Conservation (phyloP, 768 basidiomycete genomes). For the Serendipita sp. region DNA sequence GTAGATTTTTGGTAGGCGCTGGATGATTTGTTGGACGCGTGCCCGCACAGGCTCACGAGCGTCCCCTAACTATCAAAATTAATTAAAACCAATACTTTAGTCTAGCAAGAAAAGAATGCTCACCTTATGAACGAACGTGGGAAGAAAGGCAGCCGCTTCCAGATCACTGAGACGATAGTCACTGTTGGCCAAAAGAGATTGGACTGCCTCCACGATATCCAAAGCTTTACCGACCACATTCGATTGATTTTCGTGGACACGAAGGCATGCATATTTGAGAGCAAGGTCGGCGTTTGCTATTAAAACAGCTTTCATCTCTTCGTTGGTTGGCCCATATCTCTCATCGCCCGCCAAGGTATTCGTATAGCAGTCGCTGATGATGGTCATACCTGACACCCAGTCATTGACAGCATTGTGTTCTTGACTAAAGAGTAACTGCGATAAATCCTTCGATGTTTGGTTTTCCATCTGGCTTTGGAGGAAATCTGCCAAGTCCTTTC, state of each 20-base stretch:
- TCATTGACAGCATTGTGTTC: constrained; percentile 95
- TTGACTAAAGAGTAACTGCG: constrained; percentile 74
- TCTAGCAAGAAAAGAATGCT: neutral
- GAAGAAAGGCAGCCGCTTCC: constrained; percentile 78
- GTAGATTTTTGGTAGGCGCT: constrained; percentile 74
- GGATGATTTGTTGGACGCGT: constrained; percentile 73
- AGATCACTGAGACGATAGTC: constrained; percentile 70
- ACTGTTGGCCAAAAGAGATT: constrained; percentile 56
- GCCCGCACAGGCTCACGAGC: constrained; percentile 65
- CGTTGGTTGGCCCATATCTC: constrained; percentile 28
- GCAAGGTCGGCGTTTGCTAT: constrained; percentile 82
- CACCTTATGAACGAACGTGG: constrained; percentile 82
- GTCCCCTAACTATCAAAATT: constrained; percentile 64
- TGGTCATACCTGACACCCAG: constrained; percentile 59
- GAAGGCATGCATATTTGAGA: constrained; percentile 86
- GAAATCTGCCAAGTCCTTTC: constrained; percentile 75
- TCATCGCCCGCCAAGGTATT: constrained; percentile 42
- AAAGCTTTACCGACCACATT: constrained; percentile 77
- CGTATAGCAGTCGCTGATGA: constrained; percentile 61
- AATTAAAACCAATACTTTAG: neutral
- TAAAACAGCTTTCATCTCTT: constrained; percentile 45
- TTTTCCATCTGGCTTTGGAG: constrained; percentile 88
- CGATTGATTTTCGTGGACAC: constrained; percentile 79
- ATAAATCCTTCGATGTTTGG: constrained; percentile 57
- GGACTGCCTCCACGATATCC: constrained; percentile 66